A percentile compares a stretch with the other conserved stretches of the same genome.
phyloP scores from a whole-genome alignment of 176 grass and related monocot species.

The Oryza coarctata region DNA sequence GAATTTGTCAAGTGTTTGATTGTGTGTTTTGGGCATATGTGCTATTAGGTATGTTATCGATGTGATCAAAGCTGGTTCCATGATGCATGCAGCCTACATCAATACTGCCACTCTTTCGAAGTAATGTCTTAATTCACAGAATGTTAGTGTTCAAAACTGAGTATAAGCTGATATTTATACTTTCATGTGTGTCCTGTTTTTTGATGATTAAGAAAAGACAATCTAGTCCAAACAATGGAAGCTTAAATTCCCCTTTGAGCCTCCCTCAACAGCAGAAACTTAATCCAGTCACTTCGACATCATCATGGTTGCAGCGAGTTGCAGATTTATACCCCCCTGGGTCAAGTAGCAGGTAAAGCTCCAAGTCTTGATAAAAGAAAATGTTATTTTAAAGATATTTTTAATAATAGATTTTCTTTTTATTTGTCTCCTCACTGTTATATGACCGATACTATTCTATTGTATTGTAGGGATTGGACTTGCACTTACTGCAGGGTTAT shows the following conservation, averaged over 20 bases:
- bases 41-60: conserved; percentile 73
- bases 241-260: conserved; percentile 36
- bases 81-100: conserved; percentile 65
- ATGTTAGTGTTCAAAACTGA: conserved; percentile 17
- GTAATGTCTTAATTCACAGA: conserved; percentile 60
- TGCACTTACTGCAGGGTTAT: conserved; percentile 83
- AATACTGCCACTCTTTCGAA: conserved; percentile 62
- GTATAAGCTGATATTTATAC: conserved; percentile 42
- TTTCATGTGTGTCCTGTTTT: conserved; percentile 58
- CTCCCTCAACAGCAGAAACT: conserved; percentile 48
- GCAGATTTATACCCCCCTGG: conserved; percentile 78
- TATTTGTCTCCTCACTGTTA: conserved; percentile 15
- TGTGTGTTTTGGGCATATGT: conserved; percentile 4
- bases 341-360: conserved; percentile 68
- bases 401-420: background rate
- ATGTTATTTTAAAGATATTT: conserved; percentile 6
- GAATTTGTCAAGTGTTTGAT: conserved; percentile 6
- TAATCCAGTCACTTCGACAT: conserved; percentile 36
- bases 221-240: conserved; percentile 75
- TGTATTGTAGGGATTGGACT: conserved; percentile 81
- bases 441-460: conserved; percentile 30
- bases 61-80: conserved; percentile 60
- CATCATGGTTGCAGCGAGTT: conserved; percentile 66
- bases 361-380: background rate
- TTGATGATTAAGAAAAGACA: conserved; percentile 99